These are phyloP conservation scores for Lactarius sp. DNA, from an alignment of 768 basidiomycete genomes.

Conservation along the genomic window DNA sequence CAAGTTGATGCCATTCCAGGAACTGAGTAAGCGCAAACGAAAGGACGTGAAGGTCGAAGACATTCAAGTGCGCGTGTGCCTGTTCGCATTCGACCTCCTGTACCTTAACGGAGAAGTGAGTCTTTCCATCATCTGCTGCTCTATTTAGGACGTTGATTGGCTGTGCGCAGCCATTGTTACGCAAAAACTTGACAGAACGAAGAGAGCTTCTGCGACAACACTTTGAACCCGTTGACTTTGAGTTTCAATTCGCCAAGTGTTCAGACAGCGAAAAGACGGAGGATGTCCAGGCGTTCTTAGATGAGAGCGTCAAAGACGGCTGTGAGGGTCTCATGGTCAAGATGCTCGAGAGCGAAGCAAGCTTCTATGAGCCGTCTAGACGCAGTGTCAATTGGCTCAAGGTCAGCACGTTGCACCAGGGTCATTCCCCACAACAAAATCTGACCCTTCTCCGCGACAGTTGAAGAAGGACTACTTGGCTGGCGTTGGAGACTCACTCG, in stretches of 20 bases:
- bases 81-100: conserved; percentile 95
- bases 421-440: neutral
- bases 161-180: conserved; percentile 66
- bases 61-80: conserved; percentile 92
- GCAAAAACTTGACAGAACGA: conserved; percentile 67
- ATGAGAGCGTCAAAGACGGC: conserved; percentile 95
- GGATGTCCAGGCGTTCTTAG: conserved; percentile 91
- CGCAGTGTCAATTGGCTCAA: conserved; percentile 98
- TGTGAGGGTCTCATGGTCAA: conserved; percentile 99
- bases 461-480: conserved; percentile 98
- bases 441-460: conserved; percentile 39
- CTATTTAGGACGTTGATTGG: neutral
- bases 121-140: neutral
- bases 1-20: conserved; percentile 96
- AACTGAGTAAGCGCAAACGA: conserved; percentile 87
- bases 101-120: conserved; percentile 93
- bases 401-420: conserved; percentile 40
- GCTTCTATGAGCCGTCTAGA: conserved; percentile 93
- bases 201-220: conserved; percentile 71
- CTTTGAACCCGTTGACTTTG: conserved; percentile 77
- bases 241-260: conserved; percentile 90
- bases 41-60: conserved; percentile 99
- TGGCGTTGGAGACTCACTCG: conserved; percentile 94
- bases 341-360: conserved; percentile 89
- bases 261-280: conserved; percentile 87